phyloP scores from a whole-genome alignment of 1,284 basidiomycete species.

The Rhizopogon parksii region DNA sequence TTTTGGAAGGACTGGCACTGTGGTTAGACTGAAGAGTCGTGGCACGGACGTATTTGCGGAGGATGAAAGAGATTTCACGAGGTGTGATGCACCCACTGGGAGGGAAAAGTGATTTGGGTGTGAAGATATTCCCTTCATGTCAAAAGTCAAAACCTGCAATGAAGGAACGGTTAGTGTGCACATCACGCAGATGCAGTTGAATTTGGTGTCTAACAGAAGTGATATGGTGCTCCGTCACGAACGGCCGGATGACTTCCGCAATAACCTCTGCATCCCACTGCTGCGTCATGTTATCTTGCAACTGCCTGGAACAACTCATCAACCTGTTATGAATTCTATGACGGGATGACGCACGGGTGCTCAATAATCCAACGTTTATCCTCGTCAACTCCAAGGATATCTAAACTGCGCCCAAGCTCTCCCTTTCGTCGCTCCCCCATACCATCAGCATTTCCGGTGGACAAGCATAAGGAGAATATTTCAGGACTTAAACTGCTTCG shows the following conservation, averaged over 20 bases:
- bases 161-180: constrained; percentile 2
- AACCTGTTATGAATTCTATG: background rate
- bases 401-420: constrained; percentile 68
- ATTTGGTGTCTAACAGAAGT: constrained; percentile 44
- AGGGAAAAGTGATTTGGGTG: constrained; percentile 90
- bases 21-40: constrained; percentile 54
- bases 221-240: constrained; percentile 55
- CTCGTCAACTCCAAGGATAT: constrained; percentile 59
- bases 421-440: constrained; percentile 55
- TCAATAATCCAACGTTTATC: constrained; percentile 60
- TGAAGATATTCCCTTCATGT: constrained; percentile 70
- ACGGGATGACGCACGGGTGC: constrained; percentile 46
- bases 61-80: constrained; percentile 30
- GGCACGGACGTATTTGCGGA: constrained; percentile 20
- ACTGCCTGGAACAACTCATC: constrained; percentile 36
- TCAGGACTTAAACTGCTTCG: constrained; percentile 18
- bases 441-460: constrained; percentile 74
- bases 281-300: constrained; percentile 73
- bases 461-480: constrained; percentile 55
- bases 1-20: constrained; percentile 53
- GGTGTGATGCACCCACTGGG: constrained; percentile 44
- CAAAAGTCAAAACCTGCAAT: constrained; percentile 85
- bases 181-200: background rate
- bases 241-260: constrained; percentile 51
- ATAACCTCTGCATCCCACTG: constrained; percentile 64